Percentiles rank a stretch among this genome's conserved stretches.
Conservation (phyloP, 1,284 basidiomycete genomes). For the Pseudozyma tsukubaensis region DNA sequence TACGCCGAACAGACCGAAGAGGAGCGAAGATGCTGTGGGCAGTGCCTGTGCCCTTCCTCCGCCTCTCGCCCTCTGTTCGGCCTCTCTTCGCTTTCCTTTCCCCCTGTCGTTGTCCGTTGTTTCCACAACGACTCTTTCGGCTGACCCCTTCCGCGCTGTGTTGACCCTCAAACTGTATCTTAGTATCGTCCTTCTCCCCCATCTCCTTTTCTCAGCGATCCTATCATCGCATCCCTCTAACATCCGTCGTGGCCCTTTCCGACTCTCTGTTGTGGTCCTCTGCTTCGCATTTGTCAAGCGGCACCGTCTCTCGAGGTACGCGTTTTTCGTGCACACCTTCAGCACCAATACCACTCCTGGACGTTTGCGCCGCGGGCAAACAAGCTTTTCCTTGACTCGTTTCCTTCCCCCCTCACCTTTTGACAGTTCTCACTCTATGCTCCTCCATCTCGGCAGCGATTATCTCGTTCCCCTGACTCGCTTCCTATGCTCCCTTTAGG, state of each 20-base stretch:
- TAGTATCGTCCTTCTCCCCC: conserved; percentile 13
- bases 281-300: conserved; percentile 17
- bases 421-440: no score
- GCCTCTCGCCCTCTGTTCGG: no score
- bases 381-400: neutral
- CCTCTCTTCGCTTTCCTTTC: conserved; percentile 1
- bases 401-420: neutral
- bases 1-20: neutral
- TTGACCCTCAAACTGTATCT: conserved; percentile 35
- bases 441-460: no score
- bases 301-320: conserved; percentile 37
- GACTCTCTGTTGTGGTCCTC: neutral
- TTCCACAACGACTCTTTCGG: neutral
- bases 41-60: neutral
- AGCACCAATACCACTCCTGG: conserved; percentile 13
- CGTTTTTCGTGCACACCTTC: neutral
- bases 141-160: conserved; percentile 7
- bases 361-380: conserved; percentile 32
- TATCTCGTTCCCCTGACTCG: no score
- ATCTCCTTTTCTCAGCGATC: neutral
- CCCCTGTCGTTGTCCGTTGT: neutral
- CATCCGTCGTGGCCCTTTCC: neutral
- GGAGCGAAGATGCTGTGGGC: neutral
- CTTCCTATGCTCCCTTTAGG: no score
- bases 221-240: neutral